Evolutionary conservation across 805 yeast species (phyloP).

Genomic region (Candida sanyiensis): DNA sequence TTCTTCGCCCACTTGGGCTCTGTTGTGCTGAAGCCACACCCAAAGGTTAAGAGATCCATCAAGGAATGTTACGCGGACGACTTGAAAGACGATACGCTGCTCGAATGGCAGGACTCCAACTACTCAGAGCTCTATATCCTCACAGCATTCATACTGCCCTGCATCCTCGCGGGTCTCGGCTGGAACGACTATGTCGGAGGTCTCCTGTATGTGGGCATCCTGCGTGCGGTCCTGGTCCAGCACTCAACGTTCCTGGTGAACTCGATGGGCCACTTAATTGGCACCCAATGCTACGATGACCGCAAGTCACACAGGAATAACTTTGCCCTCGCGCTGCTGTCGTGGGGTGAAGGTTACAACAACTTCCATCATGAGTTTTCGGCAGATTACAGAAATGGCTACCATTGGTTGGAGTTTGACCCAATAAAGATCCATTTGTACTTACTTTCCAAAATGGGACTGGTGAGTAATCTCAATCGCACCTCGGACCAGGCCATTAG

Average conservation of each 20-base stretch:
- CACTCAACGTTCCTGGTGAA: conserved; percentile 75
- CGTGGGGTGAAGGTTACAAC: conserved; percentile 89
- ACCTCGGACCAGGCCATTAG: conserved; percentile 45
- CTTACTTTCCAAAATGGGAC: conserved; percentile 43
- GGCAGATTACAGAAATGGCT: conserved; percentile 76
- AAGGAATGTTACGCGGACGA: conserved; percentile 44
- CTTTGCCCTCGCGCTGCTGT: conserved; percentile 52
- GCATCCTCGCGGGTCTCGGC: conserved; percentile 52
- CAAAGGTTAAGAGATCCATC: conserved; percentile 38
- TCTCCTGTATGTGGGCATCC: conserved; percentile 67
- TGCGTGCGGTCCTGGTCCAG: conserved; percentile 68
- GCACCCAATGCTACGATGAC: conserved; percentile 69
- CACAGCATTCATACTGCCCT: conserved; percentile 58
- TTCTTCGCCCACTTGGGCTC: conserved; percentile 85
- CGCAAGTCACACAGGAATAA: conserved; percentile 70
- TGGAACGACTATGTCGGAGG: conserved; percentile 82
- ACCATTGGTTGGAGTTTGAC: conserved; percentile 70
- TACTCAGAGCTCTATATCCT: conserved; percentile 45
- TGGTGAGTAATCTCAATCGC: conserved; percentile 52
- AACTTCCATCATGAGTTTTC: conserved; percentile 96
- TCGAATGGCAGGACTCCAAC: conserved; percentile 28
- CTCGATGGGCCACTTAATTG: conserved; percentile 76
- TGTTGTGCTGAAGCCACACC: conserved; percentile 66
- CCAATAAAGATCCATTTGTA: conserved; percentile 76
- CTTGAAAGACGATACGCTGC: conserved; percentile 50